Percentiles rank a stretch among this genome's conserved stretches.
Conservation (phyloP, 768 basidiomycete genomes). For the Naganishia vaughanmartiniae region DNA sequence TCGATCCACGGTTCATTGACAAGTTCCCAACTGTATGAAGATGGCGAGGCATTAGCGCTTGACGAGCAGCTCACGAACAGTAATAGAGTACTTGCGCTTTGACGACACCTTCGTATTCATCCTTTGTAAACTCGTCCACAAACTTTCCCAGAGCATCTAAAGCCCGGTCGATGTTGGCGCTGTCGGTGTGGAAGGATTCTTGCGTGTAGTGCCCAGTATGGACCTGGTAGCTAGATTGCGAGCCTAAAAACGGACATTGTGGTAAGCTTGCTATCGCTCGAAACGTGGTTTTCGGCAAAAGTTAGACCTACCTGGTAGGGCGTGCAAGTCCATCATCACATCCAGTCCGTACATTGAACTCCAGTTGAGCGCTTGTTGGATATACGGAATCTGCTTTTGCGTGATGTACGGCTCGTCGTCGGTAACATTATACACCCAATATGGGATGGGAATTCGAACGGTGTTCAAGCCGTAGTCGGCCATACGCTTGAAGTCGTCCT, state of each 20-base stretch:
- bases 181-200: constrained; percentile 35
- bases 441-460: constrained; percentile 45
- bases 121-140: constrained; percentile 38
- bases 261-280: too few relatives aligned
- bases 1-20: constrained; percentile 40
- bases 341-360: constrained; percentile 41
- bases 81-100: constrained; percentile 33
- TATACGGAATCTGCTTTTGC: constrained; percentile 38
- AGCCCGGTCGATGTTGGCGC: constrained; percentile 41
- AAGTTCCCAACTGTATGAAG: constrained; percentile 18
- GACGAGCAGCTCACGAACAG: neutral
- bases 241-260: neutral
- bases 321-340: constrained; percentile 45
- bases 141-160: constrained; percentile 41
- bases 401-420: constrained; percentile 42
- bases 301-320: constrained; percentile 34
- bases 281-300: neutral
- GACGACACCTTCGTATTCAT: constrained; percentile 43
- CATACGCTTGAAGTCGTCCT: constrained; percentile 41
- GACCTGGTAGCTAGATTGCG: constrained; percentile 41
- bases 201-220: constrained; percentile 38
- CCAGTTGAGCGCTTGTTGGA: constrained; percentile 44
- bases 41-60: neutral
- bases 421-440: constrained; percentile 41
- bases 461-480: constrained; percentile 38